Evolutionary conservation across 176 grass and related monocot species (phyloP).

Genomic region (Avena insularis): DNA sequence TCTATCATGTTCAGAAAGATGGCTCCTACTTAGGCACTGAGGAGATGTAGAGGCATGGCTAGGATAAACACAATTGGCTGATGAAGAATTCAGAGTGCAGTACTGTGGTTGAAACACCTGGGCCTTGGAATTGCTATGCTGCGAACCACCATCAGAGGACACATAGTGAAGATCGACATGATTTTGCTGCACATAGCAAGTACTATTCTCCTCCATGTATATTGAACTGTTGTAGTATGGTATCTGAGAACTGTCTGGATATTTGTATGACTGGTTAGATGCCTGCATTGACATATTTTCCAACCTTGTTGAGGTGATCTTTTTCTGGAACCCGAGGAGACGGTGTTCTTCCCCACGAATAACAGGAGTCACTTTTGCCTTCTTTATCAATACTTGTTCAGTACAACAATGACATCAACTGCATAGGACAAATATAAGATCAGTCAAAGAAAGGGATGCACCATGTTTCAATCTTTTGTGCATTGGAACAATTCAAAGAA

Average conservation of each 20-base stretch:
- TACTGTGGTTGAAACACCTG: constrained; percentile 53
- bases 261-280: constrained; percentile 47
- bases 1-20: constrained; percentile 67
- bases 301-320: constrained; percentile 38
- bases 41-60: constrained; percentile 64
- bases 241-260: constrained; percentile 48
- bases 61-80: constrained; percentile 55
- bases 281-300: constrained; percentile 54
- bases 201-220: constrained; percentile 26
- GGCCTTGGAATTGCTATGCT: constrained; percentile 36
- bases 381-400: constrained; percentile 39
- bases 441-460: constrained; percentile 27
- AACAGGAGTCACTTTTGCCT: constrained; percentile 22
- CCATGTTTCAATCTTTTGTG: background rate
- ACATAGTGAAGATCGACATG: constrained; percentile 39
- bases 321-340: constrained; percentile 31
- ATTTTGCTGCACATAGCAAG: constrained; percentile 50
- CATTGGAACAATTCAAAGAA: constrained; percentile 2
- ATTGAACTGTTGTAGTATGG: constrained; percentile 44
- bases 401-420: constrained; percentile 23
- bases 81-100: constrained; percentile 88
- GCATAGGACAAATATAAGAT: constrained; percentile 33
- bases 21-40: constrained; percentile 65
- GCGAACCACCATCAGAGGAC: constrained; percentile 58
- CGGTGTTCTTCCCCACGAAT: background rate